A percentile compares a stretch with the other conserved stretches of the same genome.
phyloP scores from a whole-genome alignment of 2,329 filamentous ascomycete genomes.

The Pyrenophora seminiperda region DNA sequence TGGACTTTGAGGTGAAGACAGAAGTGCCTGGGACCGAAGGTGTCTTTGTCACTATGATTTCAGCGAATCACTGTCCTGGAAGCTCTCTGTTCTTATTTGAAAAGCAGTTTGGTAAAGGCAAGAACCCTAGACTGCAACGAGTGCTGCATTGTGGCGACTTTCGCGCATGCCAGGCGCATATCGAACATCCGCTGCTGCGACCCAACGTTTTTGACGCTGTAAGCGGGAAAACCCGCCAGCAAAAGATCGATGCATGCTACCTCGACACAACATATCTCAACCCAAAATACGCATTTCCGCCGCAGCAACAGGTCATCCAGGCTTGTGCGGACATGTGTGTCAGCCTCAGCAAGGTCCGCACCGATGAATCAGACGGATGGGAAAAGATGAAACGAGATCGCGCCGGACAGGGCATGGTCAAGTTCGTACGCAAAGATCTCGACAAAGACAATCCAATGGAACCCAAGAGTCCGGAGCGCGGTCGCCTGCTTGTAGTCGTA shows the following conservation, averaged over 20 bases:
- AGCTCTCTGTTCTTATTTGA: slow-evolving; percentile 94
- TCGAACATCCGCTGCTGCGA: slow-evolving; percentile 78
- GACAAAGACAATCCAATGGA: slow-evolving; percentile 40
- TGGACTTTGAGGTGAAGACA: slow-evolving; percentile 81
- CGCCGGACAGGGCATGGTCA: slow-evolving; percentile 64
- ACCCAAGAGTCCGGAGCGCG: slow-evolving; percentile 48
- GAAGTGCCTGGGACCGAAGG: slow-evolving; percentile 83
- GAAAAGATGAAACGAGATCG: slow-evolving; percentile 62
- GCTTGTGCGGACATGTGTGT: slow-evolving; percentile 88
- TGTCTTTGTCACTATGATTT: slow-evolving; percentile 89
- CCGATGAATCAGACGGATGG: slow-evolving; percentile 61
- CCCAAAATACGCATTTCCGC: slow-evolving; percentile 92
- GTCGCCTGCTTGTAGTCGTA: slow-evolving; percentile 85
- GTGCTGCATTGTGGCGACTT: slow-evolving; percentile 97
- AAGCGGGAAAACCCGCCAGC: slow-evolving; percentile 73
- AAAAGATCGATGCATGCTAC: slow-evolving; percentile 94
- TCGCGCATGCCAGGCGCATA: slow-evolving; percentile 82
- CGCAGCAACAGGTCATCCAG: slow-evolving; percentile 82
- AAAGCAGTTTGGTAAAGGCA: slow-evolving; percentile 69
- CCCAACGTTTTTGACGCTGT: slow-evolving; percentile 74
- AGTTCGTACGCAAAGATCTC: slow-evolving; percentile 61
- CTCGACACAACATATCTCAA: slow-evolving; percentile 97
- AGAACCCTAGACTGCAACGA: slow-evolving; percentile 68
- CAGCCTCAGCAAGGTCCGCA: slow-evolving; percentile 70
- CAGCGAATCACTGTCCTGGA: slow-evolving; percentile 94